phyloP scores from a whole-genome alignment of 164 flowering plant genomes.

The Umbilicus rupestris region DNA sequence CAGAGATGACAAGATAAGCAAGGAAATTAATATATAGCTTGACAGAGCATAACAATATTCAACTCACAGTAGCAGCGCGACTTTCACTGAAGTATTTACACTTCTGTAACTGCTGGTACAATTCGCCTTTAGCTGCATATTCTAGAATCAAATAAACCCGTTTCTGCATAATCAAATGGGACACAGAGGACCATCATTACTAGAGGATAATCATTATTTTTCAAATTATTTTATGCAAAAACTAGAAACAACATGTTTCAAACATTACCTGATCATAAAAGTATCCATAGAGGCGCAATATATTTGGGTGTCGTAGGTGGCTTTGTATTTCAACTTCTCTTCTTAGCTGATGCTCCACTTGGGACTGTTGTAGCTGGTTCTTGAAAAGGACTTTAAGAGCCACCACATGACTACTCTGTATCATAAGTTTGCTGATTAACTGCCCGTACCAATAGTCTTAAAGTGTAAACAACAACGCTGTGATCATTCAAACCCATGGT shows the following conservation, averaged over 20 bases:
- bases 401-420: constrained; percentile 89
- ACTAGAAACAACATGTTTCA: background rate
- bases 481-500: too few species aligned
- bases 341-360: constrained; percentile 94
- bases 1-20: background rate
- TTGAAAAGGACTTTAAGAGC: constrained; percentile 92
- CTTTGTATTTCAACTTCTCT: constrained; percentile 95
- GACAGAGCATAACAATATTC: background rate
- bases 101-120: constrained; percentile 85
- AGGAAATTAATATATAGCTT: too few species aligned
- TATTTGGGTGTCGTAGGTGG: constrained; percentile 89
- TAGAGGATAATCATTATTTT: background rate
- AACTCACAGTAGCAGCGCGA: constrained; percentile 93
- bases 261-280: constrained; percentile 78
- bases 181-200: background rate
- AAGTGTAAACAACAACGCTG: too few species aligned
- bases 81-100: constrained; percentile 92
- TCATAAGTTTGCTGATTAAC: background rate
- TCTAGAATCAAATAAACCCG: constrained; percentile 89
- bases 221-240: background rate
- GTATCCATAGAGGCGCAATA: constrained; percentile 87
- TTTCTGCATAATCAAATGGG: constrained; percentile 39
- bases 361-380: constrained; percentile 88
- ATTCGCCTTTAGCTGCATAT: constrained; percentile 95
- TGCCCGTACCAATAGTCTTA: background rate